These are phyloP conservation scores for Fusarium goolgardi DNA, from an alignment of 2,329 filamentous ascomycete genomes.

Conservation along the genomic window DNA sequence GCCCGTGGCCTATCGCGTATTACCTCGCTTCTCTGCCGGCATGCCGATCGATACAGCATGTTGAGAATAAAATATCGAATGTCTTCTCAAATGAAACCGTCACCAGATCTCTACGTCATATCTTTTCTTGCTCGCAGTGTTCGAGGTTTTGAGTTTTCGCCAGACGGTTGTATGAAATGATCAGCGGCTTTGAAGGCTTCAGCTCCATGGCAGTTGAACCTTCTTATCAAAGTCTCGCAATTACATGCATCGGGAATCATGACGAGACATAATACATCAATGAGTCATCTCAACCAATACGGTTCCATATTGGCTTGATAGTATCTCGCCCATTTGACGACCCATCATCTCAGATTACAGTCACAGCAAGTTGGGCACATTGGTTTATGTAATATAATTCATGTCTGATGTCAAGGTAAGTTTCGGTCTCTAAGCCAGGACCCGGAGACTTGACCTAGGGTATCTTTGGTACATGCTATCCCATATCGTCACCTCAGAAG, in stretches of 20 bases:
- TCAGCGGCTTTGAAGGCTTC: slow-evolving; percentile 10
- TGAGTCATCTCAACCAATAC: neutral
- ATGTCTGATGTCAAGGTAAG: slow-evolving; percentile 39
- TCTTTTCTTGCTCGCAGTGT: neutral
- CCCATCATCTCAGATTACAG: neutral
- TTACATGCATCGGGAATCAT: neutral
- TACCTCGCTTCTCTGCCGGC: slow-evolving; percentile 9
- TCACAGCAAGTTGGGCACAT: neutral
- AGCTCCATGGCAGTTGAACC: neutral
- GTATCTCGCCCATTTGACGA: neutral
- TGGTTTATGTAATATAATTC: slow-evolving; percentile 24
- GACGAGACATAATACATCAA: neutral
- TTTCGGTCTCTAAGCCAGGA: slow-evolving; percentile 45
- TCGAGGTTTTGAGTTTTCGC: neutral
- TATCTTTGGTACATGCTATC: slow-evolving; percentile 44
- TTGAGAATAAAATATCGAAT: neutral
- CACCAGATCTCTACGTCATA: neutral
- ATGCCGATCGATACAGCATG: neutral
- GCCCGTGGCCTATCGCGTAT: neutral
- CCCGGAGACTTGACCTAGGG: slow-evolving; percentile 45
- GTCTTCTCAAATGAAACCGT: neutral
- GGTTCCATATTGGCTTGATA: neutral
- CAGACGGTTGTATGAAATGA: neutral
- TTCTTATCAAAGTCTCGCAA: neutral
- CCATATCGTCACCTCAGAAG: slow-evolving; percentile 19